These are phyloP conservation scores for Abrus precatorius DNA, from an alignment of 306 rosid species.

Conservation along the genomic window DNA sequence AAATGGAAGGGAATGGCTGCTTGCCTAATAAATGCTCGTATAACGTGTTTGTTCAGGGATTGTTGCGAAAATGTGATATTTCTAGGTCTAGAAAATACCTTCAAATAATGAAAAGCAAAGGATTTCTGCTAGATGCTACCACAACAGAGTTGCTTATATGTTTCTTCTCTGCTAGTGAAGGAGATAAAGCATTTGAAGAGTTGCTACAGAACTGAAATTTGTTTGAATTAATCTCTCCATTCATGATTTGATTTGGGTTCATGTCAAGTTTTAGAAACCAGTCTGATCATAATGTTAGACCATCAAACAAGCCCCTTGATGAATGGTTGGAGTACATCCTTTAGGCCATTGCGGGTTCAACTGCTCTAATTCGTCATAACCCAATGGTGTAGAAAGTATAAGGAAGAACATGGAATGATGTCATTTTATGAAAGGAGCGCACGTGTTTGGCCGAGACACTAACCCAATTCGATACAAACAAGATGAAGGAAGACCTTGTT, in stretches of 20 bases:
- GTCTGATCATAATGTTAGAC: not conserved
- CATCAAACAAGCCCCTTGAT: not conserved
- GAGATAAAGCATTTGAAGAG: conserved; percentile 41
- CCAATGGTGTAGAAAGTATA: not conserved
- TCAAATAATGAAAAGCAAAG: conserved; percentile 33
- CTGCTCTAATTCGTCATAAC: not conserved
- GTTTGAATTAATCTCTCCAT: not conserved
- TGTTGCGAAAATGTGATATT: conserved; percentile 46
- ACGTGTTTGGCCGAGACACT: conserved; percentile 5
- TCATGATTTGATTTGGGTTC: not conserved
- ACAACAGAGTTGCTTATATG: conserved; percentile 43
- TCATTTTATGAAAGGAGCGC: not conserved
- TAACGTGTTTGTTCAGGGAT: conserved; percentile 46
- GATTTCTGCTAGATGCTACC: conserved; percentile 40
- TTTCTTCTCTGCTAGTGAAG: conserved; percentile 16
- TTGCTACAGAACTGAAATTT: conserved; percentile 32
- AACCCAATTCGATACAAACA: conserved; percentile 8
- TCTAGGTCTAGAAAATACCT: conserved; percentile 47
- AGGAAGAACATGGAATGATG: not conserved
- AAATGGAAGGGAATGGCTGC: conserved; percentile 49
- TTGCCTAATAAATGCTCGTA: conserved; percentile 42
- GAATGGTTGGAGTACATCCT: not conserved
- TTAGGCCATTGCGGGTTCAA: not conserved
- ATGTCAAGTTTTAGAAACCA: conserved; percentile 1
- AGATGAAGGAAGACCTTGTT: not conserved